Base-by-base conservation (phyloP, 768 basidiomycete species). In the Pleurotus tuber-regium region DNA sequence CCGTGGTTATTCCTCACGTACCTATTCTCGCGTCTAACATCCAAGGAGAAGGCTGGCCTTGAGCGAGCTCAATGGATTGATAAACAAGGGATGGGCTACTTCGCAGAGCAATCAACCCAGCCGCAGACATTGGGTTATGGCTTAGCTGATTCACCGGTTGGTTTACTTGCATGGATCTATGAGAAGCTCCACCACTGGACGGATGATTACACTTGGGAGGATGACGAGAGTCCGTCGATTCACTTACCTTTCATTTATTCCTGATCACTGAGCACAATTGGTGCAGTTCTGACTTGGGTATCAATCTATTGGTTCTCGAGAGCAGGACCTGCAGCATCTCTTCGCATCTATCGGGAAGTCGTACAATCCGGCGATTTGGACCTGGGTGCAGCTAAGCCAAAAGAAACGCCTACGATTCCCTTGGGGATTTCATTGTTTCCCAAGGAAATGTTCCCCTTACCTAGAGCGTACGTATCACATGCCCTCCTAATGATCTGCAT, bases 281-380 rank as follows among this genome's bases (percentile, higher is more conserved):
- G 25, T n/a, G 11, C 54, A 83, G 83, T 84, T 1, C 57, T 86
- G 19, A 82, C 79, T 0, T 86, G 82, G 82, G 61, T 82, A 6
- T 82, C 80, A 1, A 69, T 83, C n/a, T 83, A 81, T 57, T 77
- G 73, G 70, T 83, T 84, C 64, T 83, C 82, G 4, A 73, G 76
- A 3, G 71, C 74, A 0, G 82, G 83, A 0, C 82, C 84, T 7
- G 70, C 81, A 2, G 80, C 83, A 0, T 75, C 83, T 0, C 26
- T 76, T 2, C 70, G 82, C 4, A 80, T 84, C 12, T 85, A 84
- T 63, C 82, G 76, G 53, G 83, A 85, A 57, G 31, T 61, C 33
- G 53, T 42, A 40, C 60, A 57, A 26, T 59, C 54, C 9, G 50
- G 31, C 14, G 50, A 49, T 10, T 53, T 52, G 14, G 29, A 52